Evolutionary conservation across 768 basidiomycete species (phyloP).

Genomic region (Paxillus involutus): DNA sequence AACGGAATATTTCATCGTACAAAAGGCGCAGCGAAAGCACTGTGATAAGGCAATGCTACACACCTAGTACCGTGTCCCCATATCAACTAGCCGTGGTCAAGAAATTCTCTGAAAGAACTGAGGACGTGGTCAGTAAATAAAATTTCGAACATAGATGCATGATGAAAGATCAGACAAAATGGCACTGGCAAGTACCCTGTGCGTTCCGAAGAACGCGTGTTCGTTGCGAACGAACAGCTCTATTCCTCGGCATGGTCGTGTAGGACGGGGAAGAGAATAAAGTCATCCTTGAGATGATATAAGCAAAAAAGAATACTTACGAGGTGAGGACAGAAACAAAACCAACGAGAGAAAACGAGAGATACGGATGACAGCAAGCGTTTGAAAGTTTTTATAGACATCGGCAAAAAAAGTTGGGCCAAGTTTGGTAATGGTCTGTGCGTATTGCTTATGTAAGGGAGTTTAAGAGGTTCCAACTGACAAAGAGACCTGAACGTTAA

Average conservation of each 20-base stretch:
- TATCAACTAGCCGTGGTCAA: not conserved
- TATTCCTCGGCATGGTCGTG: constrained; percentile 85
- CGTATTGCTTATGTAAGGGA: constrained; percentile 24
- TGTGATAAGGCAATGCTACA: constrained; percentile 15
- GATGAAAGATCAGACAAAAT: constrained; percentile 64
- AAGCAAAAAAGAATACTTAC: constrained; percentile 14
- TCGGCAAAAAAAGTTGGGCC: constrained; percentile 18
- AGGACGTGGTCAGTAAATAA: constrained; percentile 14
- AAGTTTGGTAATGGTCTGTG: constrained; percentile 33
- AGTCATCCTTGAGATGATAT: constrained; percentile 50
- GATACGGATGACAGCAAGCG: not conserved
- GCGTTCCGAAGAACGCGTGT: constrained; percentile 58
- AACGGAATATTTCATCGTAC: constrained; percentile 62
- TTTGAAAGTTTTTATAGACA: constrained; percentile 27
- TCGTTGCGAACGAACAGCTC: constrained; percentile 79
- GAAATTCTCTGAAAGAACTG: not conserved
- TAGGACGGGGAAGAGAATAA: constrained; percentile 92
- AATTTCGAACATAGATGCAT: not conserved
- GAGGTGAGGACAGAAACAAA: not conserved
- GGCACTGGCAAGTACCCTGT: constrained; percentile 89
- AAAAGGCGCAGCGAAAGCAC: constrained; percentile 18
- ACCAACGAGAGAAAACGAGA: not conserved
- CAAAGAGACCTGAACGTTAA: constrained; percentile 16
- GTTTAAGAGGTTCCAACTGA: constrained; percentile 11
- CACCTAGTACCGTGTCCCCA: constrained; percentile 12